Evolutionary conservation across 2,329 filamentous ascomycete species (phyloP), one percentile per base, ranked within the genome.

Genomic region (Onygenales sp.): DNA sequence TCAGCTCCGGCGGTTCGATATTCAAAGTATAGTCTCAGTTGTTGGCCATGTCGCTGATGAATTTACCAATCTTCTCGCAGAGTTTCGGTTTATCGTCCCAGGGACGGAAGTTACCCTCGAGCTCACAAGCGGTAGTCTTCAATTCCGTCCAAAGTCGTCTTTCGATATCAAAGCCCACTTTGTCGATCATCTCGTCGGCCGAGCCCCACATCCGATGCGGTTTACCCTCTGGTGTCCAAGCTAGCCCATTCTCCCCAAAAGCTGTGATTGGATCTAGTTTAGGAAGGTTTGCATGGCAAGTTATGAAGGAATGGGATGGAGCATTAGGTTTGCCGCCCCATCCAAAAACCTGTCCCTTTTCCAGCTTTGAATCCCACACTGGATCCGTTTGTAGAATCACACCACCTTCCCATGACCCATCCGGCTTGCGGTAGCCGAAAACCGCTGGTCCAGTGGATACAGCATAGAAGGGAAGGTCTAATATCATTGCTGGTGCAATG

Each of bases 211-310:
- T 67, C 13, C 68, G 66, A 49, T 64, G 63, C 32, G 66, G 67
- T 1, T 62, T 61, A 11, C 67, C 69, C 43, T 72, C 67, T 3
- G 67, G 53, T 0, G 67, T 69, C 21, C 70, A 71, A 1, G 64
- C 61, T 2, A 66, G 69, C 46, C 72, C 71, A 3, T 63, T 61
- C 42, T 62, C 57, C 7, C 69, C 71, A 49, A 71, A 73, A 2
- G 72, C 61, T 9, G 67, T 64, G 44, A 63, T 62, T 0, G 71
- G 70, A 43, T 73, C 70, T 50, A 74, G 69, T 52, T 72, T 72
- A 31, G 71, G 71, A 44, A 70, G 66, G 52, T 72, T 71, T 27
- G 69, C 69, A 53, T 73, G 70, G 41, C 53, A 57, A 7, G 57
- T 56, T 36, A 73, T 63, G 43, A 72, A 72, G 52, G 71, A 69